These are phyloP conservation scores for Pseudocercospora cruenta DNA, from an alignment of 2,329 filamentous ascomycete species.

Conservation along the genomic window DNA sequence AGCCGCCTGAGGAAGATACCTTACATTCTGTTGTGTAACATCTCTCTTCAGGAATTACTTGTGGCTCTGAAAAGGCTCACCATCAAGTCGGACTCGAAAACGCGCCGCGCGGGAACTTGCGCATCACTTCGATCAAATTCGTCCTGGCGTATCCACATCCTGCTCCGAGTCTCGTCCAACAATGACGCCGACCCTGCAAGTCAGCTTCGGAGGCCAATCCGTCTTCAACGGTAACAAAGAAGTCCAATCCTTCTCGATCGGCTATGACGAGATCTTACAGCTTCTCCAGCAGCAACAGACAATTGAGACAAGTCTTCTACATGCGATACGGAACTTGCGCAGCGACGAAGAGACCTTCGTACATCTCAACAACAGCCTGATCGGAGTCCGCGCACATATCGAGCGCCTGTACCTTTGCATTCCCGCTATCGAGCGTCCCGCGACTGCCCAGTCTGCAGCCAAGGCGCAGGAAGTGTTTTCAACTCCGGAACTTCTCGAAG, in stretches of 20 bases:
- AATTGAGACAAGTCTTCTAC: not conserved
- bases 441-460: not conserved
- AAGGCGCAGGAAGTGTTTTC: constrained; percentile 17
- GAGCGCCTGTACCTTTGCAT: not conserved
- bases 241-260: not conserved
- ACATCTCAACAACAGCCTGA: not conserved
- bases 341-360: not conserved
- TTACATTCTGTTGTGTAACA: too few relatives aligned
- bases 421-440: not conserved
- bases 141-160: too few relatives aligned
- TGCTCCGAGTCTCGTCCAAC: too few relatives aligned
- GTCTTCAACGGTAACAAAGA: too few relatives aligned
- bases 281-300: not conserved
- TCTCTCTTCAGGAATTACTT: too few relatives aligned
- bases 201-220: too few relatives aligned
- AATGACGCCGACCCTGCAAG: too few relatives aligned
- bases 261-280: not conserved
- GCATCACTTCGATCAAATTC: too few relatives aligned
- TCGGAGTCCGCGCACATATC: not conserved
- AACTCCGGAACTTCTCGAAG: constrained; percentile 12
- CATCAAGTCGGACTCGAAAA: too few relatives aligned
- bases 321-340: not conserved
- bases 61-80: too few relatives aligned
- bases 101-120: too few relatives aligned
- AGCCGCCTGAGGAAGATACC: too few relatives aligned